phyloP scores from a whole-genome alignment of 1,284 basidiomycete species.

The Wolfiporia cocos region DNA sequence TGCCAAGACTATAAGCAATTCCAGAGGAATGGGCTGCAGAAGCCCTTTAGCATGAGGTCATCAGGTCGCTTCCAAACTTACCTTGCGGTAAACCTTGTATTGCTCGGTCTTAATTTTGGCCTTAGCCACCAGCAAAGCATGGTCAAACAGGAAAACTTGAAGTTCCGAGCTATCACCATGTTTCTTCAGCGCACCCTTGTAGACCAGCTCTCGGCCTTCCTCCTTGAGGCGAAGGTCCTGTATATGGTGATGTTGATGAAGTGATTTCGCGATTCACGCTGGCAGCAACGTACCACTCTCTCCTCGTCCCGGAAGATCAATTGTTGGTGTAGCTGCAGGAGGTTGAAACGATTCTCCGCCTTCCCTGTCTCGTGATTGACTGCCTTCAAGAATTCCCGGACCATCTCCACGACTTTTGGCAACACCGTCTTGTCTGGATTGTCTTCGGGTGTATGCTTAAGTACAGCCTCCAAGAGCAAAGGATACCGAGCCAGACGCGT shows the following conservation, averaged over 20 bases:
- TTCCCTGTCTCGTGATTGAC: slow-evolving; percentile 93
- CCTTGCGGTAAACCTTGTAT: slow-evolving; percentile 90
- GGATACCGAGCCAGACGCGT: slow-evolving; percentile 96
- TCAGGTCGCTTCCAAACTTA: slow-evolving; percentile 24
- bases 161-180: slow-evolving; percentile 84
- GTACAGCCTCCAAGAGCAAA: slow-evolving; percentile 85
- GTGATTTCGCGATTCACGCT: slow-evolving; percentile 1
- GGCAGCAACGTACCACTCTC: slow-evolving; percentile 60
- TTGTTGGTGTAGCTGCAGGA: slow-evolving; percentile 87
- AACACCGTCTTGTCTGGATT: slow-evolving; percentile 82
- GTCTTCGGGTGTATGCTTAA: slow-evolving; percentile 91
- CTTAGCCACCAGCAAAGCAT: slow-evolving; percentile 95
- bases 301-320: slow-evolving; percentile 83
- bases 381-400: slow-evolving; percentile 81
- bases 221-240: slow-evolving; percentile 86
- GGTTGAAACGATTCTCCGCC: slow-evolving; percentile 90
- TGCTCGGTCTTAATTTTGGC: slow-evolving; percentile 91
- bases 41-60: slow-evolving; percentile 6
- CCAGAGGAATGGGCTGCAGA: slow-evolving; percentile 87
- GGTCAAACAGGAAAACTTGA: slow-evolving; percentile 94
- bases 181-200: slow-evolving; percentile 92
- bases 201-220: slow-evolving; percentile 87
- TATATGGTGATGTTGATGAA: neutral
- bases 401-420: slow-evolving; percentile 73
- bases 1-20: slow-evolving; percentile 82